Percentiles rank a stretch among this genome's conserved stretches.
These are phyloP conservation scores for Kuraishia piskuri DNA, from an alignment of 805 yeast genomes.

Conservation along the genomic window DNA sequence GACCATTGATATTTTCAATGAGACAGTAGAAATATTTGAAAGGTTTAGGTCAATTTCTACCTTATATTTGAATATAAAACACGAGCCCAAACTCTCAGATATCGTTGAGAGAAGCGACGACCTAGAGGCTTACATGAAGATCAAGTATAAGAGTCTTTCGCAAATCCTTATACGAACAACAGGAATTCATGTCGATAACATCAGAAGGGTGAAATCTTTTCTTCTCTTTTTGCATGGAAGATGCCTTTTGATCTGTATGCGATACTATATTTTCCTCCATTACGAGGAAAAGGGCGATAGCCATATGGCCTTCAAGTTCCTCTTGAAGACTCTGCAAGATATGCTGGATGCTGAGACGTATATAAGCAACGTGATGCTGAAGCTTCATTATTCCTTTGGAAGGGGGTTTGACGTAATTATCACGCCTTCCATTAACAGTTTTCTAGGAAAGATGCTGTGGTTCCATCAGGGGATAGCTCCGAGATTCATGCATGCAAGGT, in stretches of 20 bases:
- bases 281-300: conserved; percentile 24
- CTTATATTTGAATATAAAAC: conserved; percentile 23
- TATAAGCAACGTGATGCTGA: conserved; percentile 21
- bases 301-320: conserved; percentile 24
- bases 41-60: conserved; percentile 22
- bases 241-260: conserved; percentile 23
- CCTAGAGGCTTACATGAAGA: conserved; percentile 24
- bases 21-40: conserved; percentile 21
- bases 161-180: conserved; percentile 7
- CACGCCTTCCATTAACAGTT: conserved; percentile 22
- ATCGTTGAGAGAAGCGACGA: conserved; percentile 21
- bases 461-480: not conserved
- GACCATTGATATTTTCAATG: conserved; percentile 22
- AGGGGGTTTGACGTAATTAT: conserved; percentile 30
- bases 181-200: conserved; percentile 10
- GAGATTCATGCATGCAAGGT: not conserved
- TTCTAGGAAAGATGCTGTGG: not conserved
- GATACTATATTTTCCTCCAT: conserved; percentile 28
- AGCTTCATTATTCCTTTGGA: conserved; percentile 30
- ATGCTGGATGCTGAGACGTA: conserved; percentile 24
- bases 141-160: conserved; percentile 18
- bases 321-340: conserved; percentile 21
- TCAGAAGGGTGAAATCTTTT: conserved; percentile 11
- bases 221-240: conserved; percentile 18
- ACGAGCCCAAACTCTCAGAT: conserved; percentile 24